These are phyloP conservation scores for Athelia psychrophila DNA, from an alignment of 1,284 basidiomycete species.

Conservation along the genomic window DNA sequence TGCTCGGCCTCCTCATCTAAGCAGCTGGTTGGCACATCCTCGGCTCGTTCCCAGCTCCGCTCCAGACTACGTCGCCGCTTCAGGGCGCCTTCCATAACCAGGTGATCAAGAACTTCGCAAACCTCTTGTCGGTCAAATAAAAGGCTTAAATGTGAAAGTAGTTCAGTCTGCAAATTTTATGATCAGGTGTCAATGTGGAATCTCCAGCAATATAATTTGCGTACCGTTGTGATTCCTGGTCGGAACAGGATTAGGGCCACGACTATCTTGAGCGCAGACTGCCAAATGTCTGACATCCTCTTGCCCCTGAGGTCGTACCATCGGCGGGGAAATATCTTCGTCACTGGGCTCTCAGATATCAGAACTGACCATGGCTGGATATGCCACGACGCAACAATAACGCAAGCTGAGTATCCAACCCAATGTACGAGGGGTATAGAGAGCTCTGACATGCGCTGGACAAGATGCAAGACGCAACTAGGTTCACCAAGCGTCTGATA, in stretches of 20 bases:
- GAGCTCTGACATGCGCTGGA: conserved; percentile 42
- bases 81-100: conserved; percentile 50
- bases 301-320: conserved; percentile 76
- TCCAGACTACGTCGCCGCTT: conserved; percentile 26
- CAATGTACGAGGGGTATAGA: conserved; percentile 60
- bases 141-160: conserved; percentile 62
- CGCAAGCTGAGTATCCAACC: conserved; percentile 57
- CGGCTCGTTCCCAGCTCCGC: conserved; percentile 9
- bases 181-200: conserved; percentile 4
- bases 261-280: conserved; percentile 64
- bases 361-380: conserved; percentile 58
- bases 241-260: conserved; percentile 62
- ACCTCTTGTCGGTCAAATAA: conserved; percentile 78
- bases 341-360: conserved; percentile 42
- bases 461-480: conserved; percentile 26
- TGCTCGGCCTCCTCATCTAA: conserved; percentile 52
- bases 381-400: conserved; percentile 46
- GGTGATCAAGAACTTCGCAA: conserved; percentile 56
- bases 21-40: conserved; percentile 20
- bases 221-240: conserved; percentile 75
- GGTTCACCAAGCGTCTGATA: conserved; percentile 17
- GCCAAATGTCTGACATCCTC: conserved; percentile 63
- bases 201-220: conserved; percentile 14
- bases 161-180: conserved; percentile 45
- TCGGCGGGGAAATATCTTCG: conserved; percentile 58